Base-by-base conservation (phyloP, 1,284 basidiomycete genomes). In the Sphagnurus paluster region DNA sequence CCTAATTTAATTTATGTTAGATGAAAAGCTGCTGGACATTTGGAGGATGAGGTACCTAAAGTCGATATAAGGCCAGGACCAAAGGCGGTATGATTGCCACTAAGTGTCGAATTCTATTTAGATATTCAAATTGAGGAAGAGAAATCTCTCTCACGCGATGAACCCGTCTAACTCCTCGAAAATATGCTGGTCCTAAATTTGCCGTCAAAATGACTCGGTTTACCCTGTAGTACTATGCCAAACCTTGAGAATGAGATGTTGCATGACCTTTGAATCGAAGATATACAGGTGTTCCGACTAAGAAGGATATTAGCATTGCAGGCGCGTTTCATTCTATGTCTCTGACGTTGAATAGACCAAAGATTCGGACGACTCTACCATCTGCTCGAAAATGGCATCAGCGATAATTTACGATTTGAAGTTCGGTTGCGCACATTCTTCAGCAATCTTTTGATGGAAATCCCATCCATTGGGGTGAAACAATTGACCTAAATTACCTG, bases 11-110 rank as follows among this genome's bases (percentile, higher is more conserved):
- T 29, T n/a, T n/a, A n/a, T n/a, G n/a, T n/a, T n/a, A n/a, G n/a
- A n/a, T n/a, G n/a, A n/a, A n/a, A n/a, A n/a, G 19, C 13, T n/a
- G 13, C 6, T 24, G 21, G 24, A 14, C 17, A 8, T 16, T 20
- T 4, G 14, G 16, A 13, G 26, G 19, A 29, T 57, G 11, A 28
- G 68, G n/a, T n/a, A n/a, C 70, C 69, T 13, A 65, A 46, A 2
- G 68, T 66, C 0, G 65, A 56, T 6, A 70, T 50, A 13, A 72
- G 58, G 2, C 72, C 70, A 5, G 64, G 60, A 0, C 71, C 72
- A 39, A 74, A 69, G 2, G 64, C 36, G 4, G 71, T 49, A 54
- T 35, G 67, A 65, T 44, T 46, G 3, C 8, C 52, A 46, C 44
- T 68, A 68, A 32, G 3, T 16, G 19, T 30, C 8, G 10, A 16